Conservation (phyloP, 2,329 filamentous ascomycete genomes). For the Colletotrichum graminicola region DNA sequence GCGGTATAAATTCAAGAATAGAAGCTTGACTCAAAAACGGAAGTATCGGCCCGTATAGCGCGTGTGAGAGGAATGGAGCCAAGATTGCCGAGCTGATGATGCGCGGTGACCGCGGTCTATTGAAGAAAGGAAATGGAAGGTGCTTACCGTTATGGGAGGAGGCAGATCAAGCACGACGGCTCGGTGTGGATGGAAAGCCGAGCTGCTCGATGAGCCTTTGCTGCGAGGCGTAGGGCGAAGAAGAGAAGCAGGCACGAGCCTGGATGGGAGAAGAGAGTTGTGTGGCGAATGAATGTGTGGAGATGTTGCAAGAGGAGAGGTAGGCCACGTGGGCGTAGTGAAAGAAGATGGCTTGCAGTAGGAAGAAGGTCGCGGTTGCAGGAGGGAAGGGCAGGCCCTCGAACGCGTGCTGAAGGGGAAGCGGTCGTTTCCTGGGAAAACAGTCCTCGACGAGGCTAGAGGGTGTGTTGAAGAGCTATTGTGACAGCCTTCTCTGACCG, state of each 20-base stretch:
- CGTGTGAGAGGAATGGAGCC: neutral
- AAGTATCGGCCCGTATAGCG: neutral
- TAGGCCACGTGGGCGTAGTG: neutral
- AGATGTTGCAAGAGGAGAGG: neutral
- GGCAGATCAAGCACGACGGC: neutral
- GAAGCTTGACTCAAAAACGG: neutral
- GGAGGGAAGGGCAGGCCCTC: neutral
- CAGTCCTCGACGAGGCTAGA: neutral
- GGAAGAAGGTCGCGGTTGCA: neutral
- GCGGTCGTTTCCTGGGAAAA: too few species aligned
- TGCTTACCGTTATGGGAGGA: neutral
- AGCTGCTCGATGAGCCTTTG: neutral
- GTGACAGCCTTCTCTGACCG: accelerated
- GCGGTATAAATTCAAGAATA: neutral
- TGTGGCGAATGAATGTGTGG: accelerated
- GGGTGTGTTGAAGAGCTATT: neutral
- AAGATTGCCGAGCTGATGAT: neutral
- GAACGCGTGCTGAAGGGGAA: neutral
- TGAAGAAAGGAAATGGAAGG: neutral
- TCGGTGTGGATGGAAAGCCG: neutral
- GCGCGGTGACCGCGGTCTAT: neutral
- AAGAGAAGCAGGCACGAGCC: neutral
- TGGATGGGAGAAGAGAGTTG: too few species aligned
- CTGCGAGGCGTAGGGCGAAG: neutral
- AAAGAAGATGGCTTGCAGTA: neutral